Evolutionary conservation across 352 stramenopile genomes (phyloP), one percentile per base, ranked within the genome.

Genomic region (Thalassiosira hispida): DNA sequence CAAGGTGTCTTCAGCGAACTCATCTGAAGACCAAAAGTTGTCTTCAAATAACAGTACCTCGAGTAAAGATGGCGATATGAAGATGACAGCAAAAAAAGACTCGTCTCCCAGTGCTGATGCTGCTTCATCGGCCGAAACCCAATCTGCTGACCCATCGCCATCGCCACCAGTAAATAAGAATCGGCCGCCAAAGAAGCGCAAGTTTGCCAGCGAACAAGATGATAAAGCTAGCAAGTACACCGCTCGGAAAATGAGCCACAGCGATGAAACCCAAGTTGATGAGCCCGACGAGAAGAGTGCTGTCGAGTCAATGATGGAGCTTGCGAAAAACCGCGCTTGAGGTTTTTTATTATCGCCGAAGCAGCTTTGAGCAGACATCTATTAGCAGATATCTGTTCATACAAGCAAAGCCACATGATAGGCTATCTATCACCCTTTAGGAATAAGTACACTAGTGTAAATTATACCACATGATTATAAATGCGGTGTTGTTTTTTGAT

Each of bases 241-340:
- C 20, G 8, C 56, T n/a, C 4, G 25, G 16, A 63, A 31, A 40
- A 69, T 42, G 38, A 72, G 33, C 27, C 35, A 31, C 22, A 46
- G 47, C 38, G 35, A 42, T n/a, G 29, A 61, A 0, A 70, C 18
- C 16, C 42, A 47, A 29, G 33, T 49, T 23, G 33, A 72, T 22
- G 67, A 38, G 11, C 44, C 47, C 27, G 56, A 69, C 46, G 71
- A 79, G 35, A 73, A 72, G n/a, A 79, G 62, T 67, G 71, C 44
- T 44, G 42, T 79, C 27, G 71, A 79, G 31, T 73, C 61, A 16
- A 67, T 79, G 40, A 73, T 79, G 61, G 51, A 73, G 33, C 53
- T 73, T 35, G 51, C 51, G 2, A 73, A 61, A 35, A 64, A 73
- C 25, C 40, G 27, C 40, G 18, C 56, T 67, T 0, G 22, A 64